Conservation (phyloP, 768 basidiomycete species). For the Panaeolus cyanescens region DNA sequence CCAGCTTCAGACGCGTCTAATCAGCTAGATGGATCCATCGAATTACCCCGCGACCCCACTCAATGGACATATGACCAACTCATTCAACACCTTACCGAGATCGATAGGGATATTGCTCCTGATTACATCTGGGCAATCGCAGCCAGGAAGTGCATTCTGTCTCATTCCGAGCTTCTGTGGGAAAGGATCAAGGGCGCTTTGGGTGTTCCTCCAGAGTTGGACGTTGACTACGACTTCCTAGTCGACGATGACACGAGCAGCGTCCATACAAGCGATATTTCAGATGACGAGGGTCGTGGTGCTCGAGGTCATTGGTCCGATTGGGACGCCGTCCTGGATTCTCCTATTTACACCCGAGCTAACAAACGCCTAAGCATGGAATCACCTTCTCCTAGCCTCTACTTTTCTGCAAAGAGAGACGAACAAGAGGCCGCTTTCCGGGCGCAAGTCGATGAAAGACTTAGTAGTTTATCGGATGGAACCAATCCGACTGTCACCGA, state of each 20-base stretch:
- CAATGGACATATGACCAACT: constrained; percentile 77
- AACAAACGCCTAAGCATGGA: constrained; percentile 23
- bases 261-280: constrained; percentile 40
- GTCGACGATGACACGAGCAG: constrained; percentile 22
- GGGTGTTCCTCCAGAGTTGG: constrained; percentile 84
- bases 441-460: constrained; percentile 19
- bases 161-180: constrained; percentile 87
- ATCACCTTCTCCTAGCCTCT: constrained; percentile 17
- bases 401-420: constrained; percentile 12
- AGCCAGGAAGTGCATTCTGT: constrained; percentile 73
- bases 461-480: constrained; percentile 17
- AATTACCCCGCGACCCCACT: constrained; percentile 54
- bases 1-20: constrained; percentile 14
- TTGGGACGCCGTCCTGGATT: constrained; percentile 48
- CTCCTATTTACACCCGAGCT: constrained; percentile 33
- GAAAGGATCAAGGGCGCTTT: constrained; percentile 87
- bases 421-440: constrained; percentile 19
- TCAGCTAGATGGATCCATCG: constrained; percentile 24
- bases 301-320: constrained; percentile 36
- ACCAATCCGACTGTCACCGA: constrained; percentile 9
- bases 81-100: constrained; percentile 62
- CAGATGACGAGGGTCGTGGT: constrained; percentile 42
- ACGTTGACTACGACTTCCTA: constrained; percentile 52
- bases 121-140: constrained; percentile 77
- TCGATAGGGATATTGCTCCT: constrained; percentile 61